phyloP scores from a whole-genome alignment of 306 rosid species.

The Vicia villosa region DNA sequence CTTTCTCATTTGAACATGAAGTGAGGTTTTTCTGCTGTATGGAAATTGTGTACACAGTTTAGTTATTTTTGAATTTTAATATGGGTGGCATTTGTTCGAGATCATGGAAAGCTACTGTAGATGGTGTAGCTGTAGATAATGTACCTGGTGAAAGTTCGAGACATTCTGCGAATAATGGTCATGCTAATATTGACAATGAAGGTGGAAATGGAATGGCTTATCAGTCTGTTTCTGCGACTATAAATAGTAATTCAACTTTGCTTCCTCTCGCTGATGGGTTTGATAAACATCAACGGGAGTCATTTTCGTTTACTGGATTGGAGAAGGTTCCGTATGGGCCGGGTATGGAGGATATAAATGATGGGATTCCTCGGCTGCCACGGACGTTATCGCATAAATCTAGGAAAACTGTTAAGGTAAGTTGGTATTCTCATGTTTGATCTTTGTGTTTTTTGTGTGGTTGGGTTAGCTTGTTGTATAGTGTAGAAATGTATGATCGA shows the following conservation, averaged over 20 bases:
- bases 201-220: conserved; percentile 35
- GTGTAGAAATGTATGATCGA: not conserved
- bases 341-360: conserved; percentile 63
- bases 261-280: conserved; percentile 51
- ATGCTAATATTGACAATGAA: conserved; percentile 52
- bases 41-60: conserved; percentile 49
- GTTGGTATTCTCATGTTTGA: conserved; percentile 34
- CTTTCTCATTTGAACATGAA: too few species aligned
- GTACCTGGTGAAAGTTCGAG: conserved; percentile 52
- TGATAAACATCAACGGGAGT: conserved; percentile 64
- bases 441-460: conserved; percentile 10
- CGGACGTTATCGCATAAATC: conserved; percentile 73
- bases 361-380: conserved; percentile 86
- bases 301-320: conserved; percentile 57
- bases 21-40: conserved; percentile 23
- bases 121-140: conserved; percentile 57
- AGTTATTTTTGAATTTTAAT: conserved; percentile 30
- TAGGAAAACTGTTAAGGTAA: conserved; percentile 78
- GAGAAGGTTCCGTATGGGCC: conserved; percentile 55
- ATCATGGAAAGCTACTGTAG: conserved; percentile 67
- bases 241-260: conserved; percentile 45
- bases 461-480: conserved; percentile 22
- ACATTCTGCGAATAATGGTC: conserved; percentile 69
- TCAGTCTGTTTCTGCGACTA: conserved; percentile 53
- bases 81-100: conserved; percentile 97